Base-by-base conservation (phyloP, 768 basidiomycete species). In the Termitomyces sp. region DNA sequence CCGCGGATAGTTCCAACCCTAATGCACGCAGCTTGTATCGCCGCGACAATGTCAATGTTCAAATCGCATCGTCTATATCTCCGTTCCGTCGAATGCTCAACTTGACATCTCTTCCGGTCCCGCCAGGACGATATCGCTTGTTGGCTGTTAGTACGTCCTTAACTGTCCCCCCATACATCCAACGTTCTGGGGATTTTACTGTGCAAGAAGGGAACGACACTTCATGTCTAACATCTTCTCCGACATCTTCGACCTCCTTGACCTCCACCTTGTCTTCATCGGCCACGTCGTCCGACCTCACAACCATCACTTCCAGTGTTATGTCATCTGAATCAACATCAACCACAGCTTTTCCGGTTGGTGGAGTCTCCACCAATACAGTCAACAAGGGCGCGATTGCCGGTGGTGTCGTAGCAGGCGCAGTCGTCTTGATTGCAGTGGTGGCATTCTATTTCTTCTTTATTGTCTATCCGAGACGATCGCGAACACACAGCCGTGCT, bases 371-470 rank as follows among this genome's bases (percentile, higher is more conserved):
- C 5, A 53, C 69, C 7, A 68, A 73, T 15, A 62, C 67, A 4
- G 67, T 71, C 7, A 79, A 79, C 43, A 70, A 72, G 1, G 81
- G 77, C 0, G 74, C 76, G 8, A 81, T 88, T 32, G 79, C 77
- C 5, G 88, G 86, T 2, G 80, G 80, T 31, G 77, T 82, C 20
- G 63, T 87, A 4, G 86, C 83, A 5, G 82, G 76, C 2, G 66
- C 77, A 2, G 79, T 71, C 14, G 57, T 84, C 37, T 47, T 77
- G 8, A 65, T 72, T 34, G 64, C 63, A 5, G 63, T 80, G 25
- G 66, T 74, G 15, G 67, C 73, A 7, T 56, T 77, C 58, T 73
- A 76, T 61, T 60, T 76, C 40, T 74, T 70, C 40, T 63, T 78
- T 54, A 29, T 64, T 11, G 38, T 50, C 12, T 55, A 61, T n/a